Evolutionary conservation across 2,329 filamentous ascomycete species (phyloP), one percentile per base, ranked within the genome.

Genomic region (Aspergillus awamori): DNA sequence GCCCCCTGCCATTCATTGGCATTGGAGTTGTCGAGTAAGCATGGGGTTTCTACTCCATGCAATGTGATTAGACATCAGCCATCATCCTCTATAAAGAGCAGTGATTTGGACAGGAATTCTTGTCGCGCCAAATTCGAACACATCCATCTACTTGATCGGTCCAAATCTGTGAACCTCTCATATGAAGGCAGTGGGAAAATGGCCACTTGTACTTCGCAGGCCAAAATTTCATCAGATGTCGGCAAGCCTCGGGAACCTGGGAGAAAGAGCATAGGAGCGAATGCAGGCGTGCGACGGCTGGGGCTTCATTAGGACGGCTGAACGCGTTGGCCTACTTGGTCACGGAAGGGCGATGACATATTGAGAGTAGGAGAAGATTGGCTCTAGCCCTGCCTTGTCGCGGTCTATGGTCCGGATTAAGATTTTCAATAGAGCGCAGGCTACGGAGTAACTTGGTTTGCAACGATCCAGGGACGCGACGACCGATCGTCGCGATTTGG

Each of bases 401-500:
- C 11, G 39, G 26, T 17, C 26, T 30, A 39, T 28, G 28, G 53
- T 13, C 53, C 43, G 22, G 30, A 56, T 56, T 56, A 56, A 36
- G 39, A 56, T 56, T 56, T 36, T 30, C 39, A 56, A 26, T 57
- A 30, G 22, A 58, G 48, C 26, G 30, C 41, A 30, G 57, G 28
- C 53, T 52, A 57, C 47, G 47, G 47, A 51, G 47, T 28, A 33
- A 51, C 47, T 51, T 51, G 47, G 26, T n/a, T 49, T 51, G 47
- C 47, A 56, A 56, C 26, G 26, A 56, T 56, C 24, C 41, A 52
- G 26, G 47, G 57, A 49, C 49, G 36, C 53, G 58, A 53, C 52
- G 58, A 63, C 28, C 36, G 57, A 61, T 63, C 58, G 51, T 56
- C 61, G 45, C 26, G 36, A 62, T 57, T 45, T 56, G 45, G 39